A percentile compares a stretch with the other conserved stretches of the same genome.
These are phyloP conservation scores for Verticillium isaacii DNA, from an alignment of 2,329 filamentous ascomycete genomes.

Conservation along the genomic window DNA sequence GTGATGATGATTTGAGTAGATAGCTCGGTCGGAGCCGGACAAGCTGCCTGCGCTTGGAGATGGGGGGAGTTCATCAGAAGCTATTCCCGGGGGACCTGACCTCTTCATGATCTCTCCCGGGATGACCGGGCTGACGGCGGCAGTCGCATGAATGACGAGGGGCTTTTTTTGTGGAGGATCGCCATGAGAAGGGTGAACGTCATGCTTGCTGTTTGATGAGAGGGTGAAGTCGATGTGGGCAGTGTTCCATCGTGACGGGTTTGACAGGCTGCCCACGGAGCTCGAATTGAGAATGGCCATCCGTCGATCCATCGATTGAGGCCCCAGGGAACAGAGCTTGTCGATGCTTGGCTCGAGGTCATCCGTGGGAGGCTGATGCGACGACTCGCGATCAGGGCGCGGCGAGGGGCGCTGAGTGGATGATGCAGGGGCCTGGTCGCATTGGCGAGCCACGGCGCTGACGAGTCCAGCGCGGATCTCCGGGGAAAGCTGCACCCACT, in stretches of 20 bases:
- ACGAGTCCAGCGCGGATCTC: slow-evolving; percentile 4
- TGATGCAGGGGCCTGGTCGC: background rate
- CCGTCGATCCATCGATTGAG: background rate
- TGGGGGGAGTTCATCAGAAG: background rate
- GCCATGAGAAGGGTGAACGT: background rate
- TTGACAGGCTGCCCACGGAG: too few species aligned
- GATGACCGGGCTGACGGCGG: background rate
- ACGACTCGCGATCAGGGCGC: background rate
- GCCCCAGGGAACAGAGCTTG: background rate
- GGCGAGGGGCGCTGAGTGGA: background rate
- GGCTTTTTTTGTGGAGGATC: background rate
- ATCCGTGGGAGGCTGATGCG: background rate
- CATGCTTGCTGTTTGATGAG: background rate
- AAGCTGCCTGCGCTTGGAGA: background rate
- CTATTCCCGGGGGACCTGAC: background rate
- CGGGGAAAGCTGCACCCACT: slow-evolving; percentile 2
- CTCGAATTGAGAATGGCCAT: too few species aligned
- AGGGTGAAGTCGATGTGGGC: background rate
- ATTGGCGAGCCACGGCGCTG: slow-evolving; percentile 3
- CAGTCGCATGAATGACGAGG: background rate
- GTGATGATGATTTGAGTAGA: background rate
- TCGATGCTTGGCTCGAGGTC: background rate
- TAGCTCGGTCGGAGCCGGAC: background rate
- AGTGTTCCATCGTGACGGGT: too few species aligned
- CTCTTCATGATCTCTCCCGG: background rate